These are phyloP conservation scores for Metschnikowia lunata DNA, from an alignment of 805 yeast species.

Conservation along the genomic window DNA sequence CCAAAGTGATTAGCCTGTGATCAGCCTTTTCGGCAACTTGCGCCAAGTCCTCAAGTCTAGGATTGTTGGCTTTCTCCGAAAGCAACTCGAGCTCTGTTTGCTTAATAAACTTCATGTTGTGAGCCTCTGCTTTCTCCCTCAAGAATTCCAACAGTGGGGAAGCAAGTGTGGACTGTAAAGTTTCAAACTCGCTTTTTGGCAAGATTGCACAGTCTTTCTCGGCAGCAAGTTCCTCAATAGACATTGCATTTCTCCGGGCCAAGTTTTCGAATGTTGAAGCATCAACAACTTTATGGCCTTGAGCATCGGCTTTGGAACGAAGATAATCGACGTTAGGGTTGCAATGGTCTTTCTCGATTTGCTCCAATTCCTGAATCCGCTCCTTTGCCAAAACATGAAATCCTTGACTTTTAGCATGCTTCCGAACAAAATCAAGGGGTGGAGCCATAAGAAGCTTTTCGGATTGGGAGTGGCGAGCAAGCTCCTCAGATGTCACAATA, in stretches of 20 bases:
- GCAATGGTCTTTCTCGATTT: slow-evolving; percentile 1
- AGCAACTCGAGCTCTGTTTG: slow-evolving; percentile 9
- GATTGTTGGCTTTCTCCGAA: slow-evolving; percentile 13
- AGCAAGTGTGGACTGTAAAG: slow-evolving; percentile 2
- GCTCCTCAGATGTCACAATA: slow-evolving; percentile 5
- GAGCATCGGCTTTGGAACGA: background rate
- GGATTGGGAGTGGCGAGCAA: slow-evolving; percentile 1
- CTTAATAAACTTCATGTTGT: slow-evolving; percentile 2
- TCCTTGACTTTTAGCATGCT: slow-evolving; percentile 24
- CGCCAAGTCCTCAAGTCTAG: slow-evolving; percentile 21
- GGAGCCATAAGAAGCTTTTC: slow-evolving; percentile 12
- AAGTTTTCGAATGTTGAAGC: background rate
- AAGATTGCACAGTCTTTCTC: slow-evolving; percentile 8
- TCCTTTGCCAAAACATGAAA: slow-evolving; percentile 17
- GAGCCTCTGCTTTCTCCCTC: slow-evolving; percentile 5
- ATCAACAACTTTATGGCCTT: slow-evolving; percentile 5
- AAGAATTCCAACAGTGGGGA: slow-evolving; percentile 15
- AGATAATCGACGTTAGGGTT: slow-evolving; percentile 9
- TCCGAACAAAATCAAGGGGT: slow-evolving; percentile 17
- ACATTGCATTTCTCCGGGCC: slow-evolving; percentile 1
- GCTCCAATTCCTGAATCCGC: slow-evolving; percentile 2
- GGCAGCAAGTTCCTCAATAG: slow-evolving; percentile 8
- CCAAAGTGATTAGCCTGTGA: slow-evolving; percentile 9
- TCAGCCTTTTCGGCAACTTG: slow-evolving; percentile 19
- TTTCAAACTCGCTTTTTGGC: slow-evolving; percentile 5